Conservation (phyloP, 2,329 filamentous ascomycete genomes). For the Colletotrichum cereale region DNA sequence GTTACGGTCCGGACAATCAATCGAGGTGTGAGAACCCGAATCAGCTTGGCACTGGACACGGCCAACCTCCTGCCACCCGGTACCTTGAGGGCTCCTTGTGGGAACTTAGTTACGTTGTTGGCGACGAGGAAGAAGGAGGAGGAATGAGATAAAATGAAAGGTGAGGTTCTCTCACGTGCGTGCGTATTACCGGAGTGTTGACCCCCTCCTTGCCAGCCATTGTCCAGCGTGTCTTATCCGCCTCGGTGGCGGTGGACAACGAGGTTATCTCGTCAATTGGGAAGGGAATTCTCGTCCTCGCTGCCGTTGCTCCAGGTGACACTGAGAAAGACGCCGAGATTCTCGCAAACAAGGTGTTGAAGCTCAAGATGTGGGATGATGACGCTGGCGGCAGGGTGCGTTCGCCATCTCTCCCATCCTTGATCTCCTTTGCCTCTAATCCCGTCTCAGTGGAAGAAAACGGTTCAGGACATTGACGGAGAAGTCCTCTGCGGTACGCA, state of each 20-base stretch:
- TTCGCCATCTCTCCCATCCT: constrained; percentile 17
- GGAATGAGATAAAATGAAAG: constrained; percentile 50
- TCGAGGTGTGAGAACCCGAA: constrained; percentile 11
- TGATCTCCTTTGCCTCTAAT: constrained; percentile 14
- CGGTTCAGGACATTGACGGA: constrained; percentile 87
- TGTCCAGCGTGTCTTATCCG: constrained; percentile 92
- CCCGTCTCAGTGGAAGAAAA: constrained; percentile 83
- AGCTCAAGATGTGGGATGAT: constrained; percentile 93
- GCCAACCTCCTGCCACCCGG: neutral
- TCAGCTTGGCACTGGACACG: constrained; percentile 16
- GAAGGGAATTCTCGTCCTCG: constrained; percentile 89
- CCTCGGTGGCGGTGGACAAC: constrained; percentile 94
- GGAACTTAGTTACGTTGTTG: neutral
- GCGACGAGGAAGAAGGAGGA: neutral
- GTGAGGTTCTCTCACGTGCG: constrained; percentile 44
- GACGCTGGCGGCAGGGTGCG: constrained; percentile 75
- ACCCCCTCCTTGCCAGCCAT: constrained; percentile 72
- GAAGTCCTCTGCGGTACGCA: constrained; percentile 93
- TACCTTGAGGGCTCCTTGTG: neutral
- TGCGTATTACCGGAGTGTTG: constrained; percentile 28
- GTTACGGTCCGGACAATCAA: constrained; percentile 17
- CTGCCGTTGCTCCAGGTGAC: constrained; percentile 90
- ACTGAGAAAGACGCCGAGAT: constrained; percentile 88
- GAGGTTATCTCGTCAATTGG: constrained; percentile 92
- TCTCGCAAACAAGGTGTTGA: constrained; percentile 87